Conservation (phyloP, 805 yeast species). For the Candida endomychidarum region DNA sequence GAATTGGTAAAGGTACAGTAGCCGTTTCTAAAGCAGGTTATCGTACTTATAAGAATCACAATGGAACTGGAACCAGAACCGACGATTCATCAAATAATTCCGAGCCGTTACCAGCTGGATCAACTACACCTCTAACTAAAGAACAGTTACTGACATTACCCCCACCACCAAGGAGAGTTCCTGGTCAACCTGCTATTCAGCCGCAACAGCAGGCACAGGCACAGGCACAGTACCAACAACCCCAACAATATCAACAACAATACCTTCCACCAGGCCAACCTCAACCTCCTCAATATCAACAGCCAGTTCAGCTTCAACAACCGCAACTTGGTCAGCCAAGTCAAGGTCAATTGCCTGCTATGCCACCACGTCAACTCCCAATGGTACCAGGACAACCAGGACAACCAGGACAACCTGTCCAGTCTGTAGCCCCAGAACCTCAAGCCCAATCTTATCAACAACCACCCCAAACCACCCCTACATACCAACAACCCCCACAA, state of each 20-base stretch:
- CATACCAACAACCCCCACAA: slow-evolving; percentile 2
- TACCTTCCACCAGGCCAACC: slow-evolving; percentile 8
- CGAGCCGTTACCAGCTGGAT: slow-evolving; percentile 5
- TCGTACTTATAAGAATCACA: slow-evolving; percentile 47
- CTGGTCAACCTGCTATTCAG: slow-evolving; percentile 10
- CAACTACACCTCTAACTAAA: slow-evolving; percentile 13
- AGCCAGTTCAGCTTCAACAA: slow-evolving; percentile 16
- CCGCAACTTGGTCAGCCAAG: slow-evolving; percentile 6
- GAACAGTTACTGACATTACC: slow-evolving; percentile 21
- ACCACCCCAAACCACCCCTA: slow-evolving; percentile 13
- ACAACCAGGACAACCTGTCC: slow-evolving; percentile 2
- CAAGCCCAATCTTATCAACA: too few species aligned
- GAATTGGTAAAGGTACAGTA: slow-evolving; percentile 51
- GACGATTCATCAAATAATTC: slow-evolving; percentile 7
- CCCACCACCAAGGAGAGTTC: slow-evolving; percentile 38
- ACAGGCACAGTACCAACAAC: slow-evolving; percentile 11
- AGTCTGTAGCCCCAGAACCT: too few species aligned
- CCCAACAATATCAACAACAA: slow-evolving; percentile 8
- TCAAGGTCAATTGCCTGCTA: neutral
- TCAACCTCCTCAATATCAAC: slow-evolving; percentile 10
- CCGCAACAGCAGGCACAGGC: slow-evolving; percentile 15
- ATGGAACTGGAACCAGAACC: slow-evolving; percentile 25
- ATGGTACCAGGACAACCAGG: neutral
- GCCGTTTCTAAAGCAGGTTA: slow-evolving; percentile 52
- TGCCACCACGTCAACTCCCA: neutral